phyloP scores from a whole-genome alignment of 345 rosid species.

The Acer negundo region DNA sequence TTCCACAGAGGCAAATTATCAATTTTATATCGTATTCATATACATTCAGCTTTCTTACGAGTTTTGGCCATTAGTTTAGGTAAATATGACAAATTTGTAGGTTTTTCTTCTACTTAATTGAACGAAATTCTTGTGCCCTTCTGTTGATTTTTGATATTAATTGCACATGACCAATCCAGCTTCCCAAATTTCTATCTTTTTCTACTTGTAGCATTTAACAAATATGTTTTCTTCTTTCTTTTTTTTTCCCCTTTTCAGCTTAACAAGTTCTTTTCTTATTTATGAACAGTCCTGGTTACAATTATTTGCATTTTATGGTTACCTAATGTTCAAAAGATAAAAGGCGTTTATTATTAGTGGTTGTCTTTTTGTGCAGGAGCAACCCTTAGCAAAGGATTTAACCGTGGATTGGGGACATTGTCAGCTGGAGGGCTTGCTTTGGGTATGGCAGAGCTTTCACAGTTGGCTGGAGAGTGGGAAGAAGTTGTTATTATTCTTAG shows the following conservation, averaged over 20 bases:
- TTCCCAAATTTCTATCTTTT: neutral
- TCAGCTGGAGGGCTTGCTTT: conserved; percentile 96
- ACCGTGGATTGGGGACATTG: conserved; percentile 84
- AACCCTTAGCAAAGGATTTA: conserved; percentile 91
- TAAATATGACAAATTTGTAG: neutral
- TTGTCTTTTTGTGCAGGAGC: conserved; percentile 56
- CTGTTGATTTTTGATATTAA: neutral
- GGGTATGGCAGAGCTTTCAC: conserved; percentile 76
- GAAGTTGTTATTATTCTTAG: conserved; percentile 66
- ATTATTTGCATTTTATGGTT: neutral
- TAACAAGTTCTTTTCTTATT: neutral
- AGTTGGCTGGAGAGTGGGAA: conserved; percentile 69
- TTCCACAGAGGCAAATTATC: neutral
- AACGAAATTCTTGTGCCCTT: neutral
- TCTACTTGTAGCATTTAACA: neutral
- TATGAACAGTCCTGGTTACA: neutral
- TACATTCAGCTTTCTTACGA: neutral
- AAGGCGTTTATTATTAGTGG: neutral
- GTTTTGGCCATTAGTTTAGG: neutral
- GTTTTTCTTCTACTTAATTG: neutral
- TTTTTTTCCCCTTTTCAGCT: neutral
- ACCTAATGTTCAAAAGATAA: neutral
- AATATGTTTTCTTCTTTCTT: neutral
- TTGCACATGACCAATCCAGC: neutral
- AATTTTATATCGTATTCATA: neutral